A percentile compares a stretch with the other conserved stretches of the same genome.
Conservation (phyloP, 768 basidiomycete species). For the Lenzites betulinus region DNA sequence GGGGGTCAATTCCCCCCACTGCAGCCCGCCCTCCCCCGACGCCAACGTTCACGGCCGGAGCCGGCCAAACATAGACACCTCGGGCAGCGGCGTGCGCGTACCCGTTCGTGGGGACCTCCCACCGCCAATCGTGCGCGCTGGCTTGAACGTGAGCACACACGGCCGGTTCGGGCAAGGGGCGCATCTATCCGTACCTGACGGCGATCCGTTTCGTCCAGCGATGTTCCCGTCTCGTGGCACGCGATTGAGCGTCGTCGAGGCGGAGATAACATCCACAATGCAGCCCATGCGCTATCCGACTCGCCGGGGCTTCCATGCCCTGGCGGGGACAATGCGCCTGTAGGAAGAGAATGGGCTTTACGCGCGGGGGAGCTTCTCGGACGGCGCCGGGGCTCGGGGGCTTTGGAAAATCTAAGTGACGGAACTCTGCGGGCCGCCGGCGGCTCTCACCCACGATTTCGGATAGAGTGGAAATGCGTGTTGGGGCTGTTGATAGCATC, state of each 20-base stretch:
- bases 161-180: not conserved
- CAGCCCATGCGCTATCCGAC: not conserved
- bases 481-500: too few species aligned
- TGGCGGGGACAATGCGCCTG: not conserved
- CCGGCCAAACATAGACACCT: too few species aligned
- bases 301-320: not conserved
- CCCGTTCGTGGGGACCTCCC: not conserved
- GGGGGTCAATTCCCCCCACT: not conserved
- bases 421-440: too few species aligned
- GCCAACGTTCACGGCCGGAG: too few species aligned
- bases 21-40: not conserved
- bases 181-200: conserved; percentile 17
- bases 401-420: not conserved
- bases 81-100: not conserved
- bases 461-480: too few species aligned
- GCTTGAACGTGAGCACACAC: conserved; percentile 1
- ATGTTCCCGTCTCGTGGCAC: not conserved
- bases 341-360: not conserved
- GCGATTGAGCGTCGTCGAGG: not conserved
- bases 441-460: too few species aligned
- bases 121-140: not conserved
- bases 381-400: not conserved
- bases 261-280: not conserved
- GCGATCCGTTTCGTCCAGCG: not conserved
- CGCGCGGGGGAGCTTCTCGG: not conserved